Conservation (phyloP, 192 early-diverging fungal species). For the Blastocladiella britannica region DNA sequence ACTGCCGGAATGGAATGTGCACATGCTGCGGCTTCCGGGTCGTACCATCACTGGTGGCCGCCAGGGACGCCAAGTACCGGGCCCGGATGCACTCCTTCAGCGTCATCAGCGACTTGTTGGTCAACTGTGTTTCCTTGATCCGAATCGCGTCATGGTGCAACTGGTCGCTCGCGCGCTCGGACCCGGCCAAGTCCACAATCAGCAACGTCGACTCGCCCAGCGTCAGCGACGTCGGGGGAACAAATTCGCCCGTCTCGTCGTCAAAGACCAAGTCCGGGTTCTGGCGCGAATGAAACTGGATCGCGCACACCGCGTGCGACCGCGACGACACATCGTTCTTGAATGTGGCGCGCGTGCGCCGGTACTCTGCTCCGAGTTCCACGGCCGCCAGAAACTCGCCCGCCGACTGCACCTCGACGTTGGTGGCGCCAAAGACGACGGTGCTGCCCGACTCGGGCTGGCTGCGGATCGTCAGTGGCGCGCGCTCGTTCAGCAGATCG, state of each 20-base stretch:
- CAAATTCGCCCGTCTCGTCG: neutral
- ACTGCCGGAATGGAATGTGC: constrained; percentile 21
- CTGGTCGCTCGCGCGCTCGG: constrained; percentile 13
- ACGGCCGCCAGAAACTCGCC: constrained; percentile 10
- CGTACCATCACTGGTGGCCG: neutral
- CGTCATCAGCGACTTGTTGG: constrained; percentile 17
- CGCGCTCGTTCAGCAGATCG: constrained; percentile 12
- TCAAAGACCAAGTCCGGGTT: neutral
- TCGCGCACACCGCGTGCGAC: constrained; percentile 15
- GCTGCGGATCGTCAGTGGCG: constrained; percentile 7
- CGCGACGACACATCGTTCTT: constrained; percentile 16
- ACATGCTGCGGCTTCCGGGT: neutral
- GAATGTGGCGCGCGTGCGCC: constrained; percentile 20
- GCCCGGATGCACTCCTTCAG: constrained; percentile 25
- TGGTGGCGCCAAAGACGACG: constrained; percentile 9
- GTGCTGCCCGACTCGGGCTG: constrained; percentile 11
- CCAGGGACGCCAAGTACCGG: constrained; percentile 6
- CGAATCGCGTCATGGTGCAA: constrained; percentile 5
- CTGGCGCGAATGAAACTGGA: constrained; percentile 9
- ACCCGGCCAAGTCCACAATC: constrained; percentile 20
- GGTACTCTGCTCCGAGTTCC: constrained; percentile 6
- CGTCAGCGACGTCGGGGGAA: neutral
- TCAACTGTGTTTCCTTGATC: constrained; percentile 1
- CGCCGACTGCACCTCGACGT: constrained; percentile 6
- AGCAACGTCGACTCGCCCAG: constrained; percentile 9